Conservation (phyloP, 2,329 filamentous ascomycete genomes). For the Diplodia scrobiculata region DNA sequence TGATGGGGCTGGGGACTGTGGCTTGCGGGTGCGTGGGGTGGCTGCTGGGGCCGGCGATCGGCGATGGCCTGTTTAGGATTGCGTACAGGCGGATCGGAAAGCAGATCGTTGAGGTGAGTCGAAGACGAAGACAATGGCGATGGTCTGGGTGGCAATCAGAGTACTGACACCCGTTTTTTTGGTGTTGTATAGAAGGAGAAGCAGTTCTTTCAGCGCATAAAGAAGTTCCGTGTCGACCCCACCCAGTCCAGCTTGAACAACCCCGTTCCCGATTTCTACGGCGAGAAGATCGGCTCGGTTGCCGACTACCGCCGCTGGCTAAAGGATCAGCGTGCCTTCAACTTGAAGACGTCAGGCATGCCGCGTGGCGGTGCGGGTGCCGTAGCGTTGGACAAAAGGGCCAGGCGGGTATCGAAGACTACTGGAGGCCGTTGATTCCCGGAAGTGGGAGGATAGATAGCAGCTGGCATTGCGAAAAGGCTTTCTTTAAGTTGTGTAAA, state of each 20-base stretch:
- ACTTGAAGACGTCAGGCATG: constrained; percentile 65
- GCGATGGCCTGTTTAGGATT: constrained; percentile 67
- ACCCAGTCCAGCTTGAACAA: constrained; percentile 85
- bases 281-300: constrained; percentile 95
- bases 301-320: constrained; percentile 91
- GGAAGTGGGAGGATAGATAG: not conserved
- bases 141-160: not conserved
- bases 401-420: not conserved
- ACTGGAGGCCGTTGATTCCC: constrained; percentile 2
- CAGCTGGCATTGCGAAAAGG: not conserved
- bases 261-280: constrained; percentile 96
- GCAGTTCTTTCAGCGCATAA: constrained; percentile 88
- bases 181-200: constrained; percentile 71
- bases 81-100: constrained; percentile 69
- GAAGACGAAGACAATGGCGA: not conserved
- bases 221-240: constrained; percentile 89
- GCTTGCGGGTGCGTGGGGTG: constrained; percentile 52
- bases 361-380: constrained; percentile 59
- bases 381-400: constrained; percentile 21
- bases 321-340: constrained; percentile 96
- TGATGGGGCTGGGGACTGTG: constrained; percentile 77
- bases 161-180: not conserved
- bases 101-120: constrained; percentile 69
- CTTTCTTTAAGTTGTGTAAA: not conserved
- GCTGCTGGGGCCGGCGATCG: constrained; percentile 26